These are phyloP conservation scores for Penicillium flavigenum DNA, from an alignment of 495 filamentous ascomycete genomes.

Conservation along the genomic window DNA sequence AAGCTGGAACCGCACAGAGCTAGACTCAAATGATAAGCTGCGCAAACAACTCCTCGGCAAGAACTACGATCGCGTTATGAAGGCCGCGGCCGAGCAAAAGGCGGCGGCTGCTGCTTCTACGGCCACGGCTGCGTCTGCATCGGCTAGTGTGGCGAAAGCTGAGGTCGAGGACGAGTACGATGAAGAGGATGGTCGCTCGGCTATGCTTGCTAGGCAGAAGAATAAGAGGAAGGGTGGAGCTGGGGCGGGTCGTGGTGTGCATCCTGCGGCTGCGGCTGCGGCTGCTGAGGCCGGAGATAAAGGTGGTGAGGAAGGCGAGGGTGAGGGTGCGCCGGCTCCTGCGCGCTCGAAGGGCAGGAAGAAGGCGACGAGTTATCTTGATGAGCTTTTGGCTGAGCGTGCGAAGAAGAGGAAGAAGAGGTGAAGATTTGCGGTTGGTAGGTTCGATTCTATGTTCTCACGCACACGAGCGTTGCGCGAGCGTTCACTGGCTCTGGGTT, in stretches of 20 bases:
- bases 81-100: slow-evolving; percentile 23
- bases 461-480: slow-evolving; percentile 8
- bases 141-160: slow-evolving; percentile 14
- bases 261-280: slow-evolving; percentile 1
- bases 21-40: slow-evolving; percentile 46
- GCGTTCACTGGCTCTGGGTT: neutral
- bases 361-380: slow-evolving; percentile 50
- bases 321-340: slow-evolving; percentile 11
- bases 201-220: slow-evolving; percentile 51
- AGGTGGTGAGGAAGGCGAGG: slow-evolving; percentile 10
- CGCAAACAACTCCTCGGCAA: slow-evolving; percentile 50
- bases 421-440: slow-evolving; percentile 29
- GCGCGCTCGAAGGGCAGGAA: slow-evolving; percentile 33
- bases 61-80: slow-evolving; percentile 45
- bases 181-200: slow-evolving; percentile 61
- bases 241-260: neutral
- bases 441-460: neutral
- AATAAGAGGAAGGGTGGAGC: slow-evolving; percentile 25
- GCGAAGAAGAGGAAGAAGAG: slow-evolving; percentile 57
- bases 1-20: slow-evolving; percentile 41
- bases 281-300: slow-evolving; percentile 11
- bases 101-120: slow-evolving; percentile 6
- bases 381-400: slow-evolving; percentile 51
- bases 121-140: slow-evolving; percentile 3
- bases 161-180: slow-evolving; percentile 48